A percentile compares a stretch with the other conserved stretches of the same genome.
Evolutionary conservation across 257 asterid genomes (phyloP).

Genomic region (Lycium ferocissimum): DNA sequence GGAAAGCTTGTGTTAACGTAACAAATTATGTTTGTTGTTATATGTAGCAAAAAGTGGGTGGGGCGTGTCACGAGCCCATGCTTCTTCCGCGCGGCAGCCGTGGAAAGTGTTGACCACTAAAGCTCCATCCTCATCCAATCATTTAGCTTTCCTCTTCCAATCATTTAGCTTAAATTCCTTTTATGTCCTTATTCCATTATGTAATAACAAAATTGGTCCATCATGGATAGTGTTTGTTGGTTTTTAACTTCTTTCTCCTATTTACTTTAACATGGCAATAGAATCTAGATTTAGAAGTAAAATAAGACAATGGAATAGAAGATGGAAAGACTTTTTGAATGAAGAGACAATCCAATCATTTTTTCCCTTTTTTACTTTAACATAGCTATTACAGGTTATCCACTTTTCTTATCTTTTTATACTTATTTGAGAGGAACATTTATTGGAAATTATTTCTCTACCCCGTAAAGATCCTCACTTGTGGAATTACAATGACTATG

Average conservation of each 20-base stretch:
- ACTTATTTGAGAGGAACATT: no score
- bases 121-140: not conserved
- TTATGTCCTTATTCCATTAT: not conserved
- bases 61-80: slow-evolving; percentile 28
- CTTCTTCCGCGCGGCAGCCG: slow-evolving; percentile 17
- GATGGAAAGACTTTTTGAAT: no score
- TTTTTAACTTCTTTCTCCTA: no score
- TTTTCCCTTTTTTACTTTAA: no score
- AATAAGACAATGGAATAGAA: not conserved
- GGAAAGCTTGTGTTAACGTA: no score
- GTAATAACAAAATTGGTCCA: slow-evolving; percentile 17
- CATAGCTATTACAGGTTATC: no score
- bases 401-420: no score
- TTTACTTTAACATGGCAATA: not conserved
- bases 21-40: no score
- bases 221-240: not conserved
- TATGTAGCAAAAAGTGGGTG: not conserved
- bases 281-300: not conserved
- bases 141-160: not conserved
- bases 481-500: no score
- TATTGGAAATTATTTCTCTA: no score
- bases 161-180: not conserved
- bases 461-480: no score
- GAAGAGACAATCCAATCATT: no score
- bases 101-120: not conserved